Evolutionary conservation across 2,329 filamentous ascomycete genomes (phyloP).

Genomic region (Hypoxylon sp.): DNA sequence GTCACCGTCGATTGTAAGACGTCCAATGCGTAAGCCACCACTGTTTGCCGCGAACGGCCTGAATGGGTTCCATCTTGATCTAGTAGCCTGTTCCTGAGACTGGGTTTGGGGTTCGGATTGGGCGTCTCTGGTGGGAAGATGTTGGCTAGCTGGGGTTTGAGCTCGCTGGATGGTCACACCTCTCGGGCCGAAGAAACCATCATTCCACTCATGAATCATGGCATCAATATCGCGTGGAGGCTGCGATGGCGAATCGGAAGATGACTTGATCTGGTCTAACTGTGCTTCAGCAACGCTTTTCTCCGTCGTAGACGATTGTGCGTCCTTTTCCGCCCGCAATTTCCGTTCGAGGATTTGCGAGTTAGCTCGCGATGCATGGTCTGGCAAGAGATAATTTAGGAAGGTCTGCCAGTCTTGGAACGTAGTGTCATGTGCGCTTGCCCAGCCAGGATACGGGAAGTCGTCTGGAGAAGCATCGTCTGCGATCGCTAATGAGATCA

Average conservation of each 20-base stretch:
- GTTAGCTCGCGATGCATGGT: conserved; percentile 62
- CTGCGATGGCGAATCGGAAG: conserved; percentile 46
- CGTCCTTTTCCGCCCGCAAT: conserved; percentile 59
- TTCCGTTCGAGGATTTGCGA: conserved; percentile 66
- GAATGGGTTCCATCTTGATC: conserved; percentile 47
- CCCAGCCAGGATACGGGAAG: conserved; percentile 60
- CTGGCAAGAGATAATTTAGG: conserved; percentile 68
- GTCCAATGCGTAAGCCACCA: conserved; percentile 56
- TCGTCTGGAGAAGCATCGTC: conserved; percentile 58
- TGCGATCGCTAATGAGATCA: conserved; percentile 57
- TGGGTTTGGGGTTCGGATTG: conserved; percentile 19
- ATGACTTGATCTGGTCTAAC: conserved; percentile 56
- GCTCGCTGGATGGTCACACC: conserved; percentile 61
- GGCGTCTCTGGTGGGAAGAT: conserved; percentile 11
- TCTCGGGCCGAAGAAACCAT: conserved; percentile 68
- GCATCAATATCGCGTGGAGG: conserved; percentile 55
- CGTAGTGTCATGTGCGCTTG: conserved; percentile 61
- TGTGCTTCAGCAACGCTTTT: conserved; percentile 60
- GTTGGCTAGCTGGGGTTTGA: conserved; percentile 14
- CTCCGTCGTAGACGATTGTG: conserved; percentile 47
- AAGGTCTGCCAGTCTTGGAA: conserved; percentile 72
- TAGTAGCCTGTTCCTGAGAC: conserved; percentile 22
- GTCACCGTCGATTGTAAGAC: conserved; percentile 61
- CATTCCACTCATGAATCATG: conserved; percentile 69
- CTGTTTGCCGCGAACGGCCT: conserved; percentile 37